phyloP scores from a whole-genome alignment of 305 asterid species.

The Ajuga reptans region DNA sequence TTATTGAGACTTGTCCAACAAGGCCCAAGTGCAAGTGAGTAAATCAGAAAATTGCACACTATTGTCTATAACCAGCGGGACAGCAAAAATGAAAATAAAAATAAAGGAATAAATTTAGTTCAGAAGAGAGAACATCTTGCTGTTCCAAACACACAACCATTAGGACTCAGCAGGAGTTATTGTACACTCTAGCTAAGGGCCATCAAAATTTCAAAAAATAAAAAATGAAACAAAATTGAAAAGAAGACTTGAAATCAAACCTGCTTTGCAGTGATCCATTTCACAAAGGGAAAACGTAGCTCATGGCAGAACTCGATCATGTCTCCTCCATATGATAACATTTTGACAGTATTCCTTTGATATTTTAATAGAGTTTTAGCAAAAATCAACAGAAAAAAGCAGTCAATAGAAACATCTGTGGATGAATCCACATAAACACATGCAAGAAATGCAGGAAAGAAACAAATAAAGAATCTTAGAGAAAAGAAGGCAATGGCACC shows the following conservation, averaged over 20 bases:
- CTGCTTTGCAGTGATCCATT: constrained; percentile 77
- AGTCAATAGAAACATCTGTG: constrained; percentile 17
- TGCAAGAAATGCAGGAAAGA: constrained; percentile 8
- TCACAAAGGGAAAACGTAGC: constrained; percentile 75
- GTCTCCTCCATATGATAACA: constrained; percentile 88
- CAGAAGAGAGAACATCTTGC: not conserved
- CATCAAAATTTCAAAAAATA: not conserved
- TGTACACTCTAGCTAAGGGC: not conserved
- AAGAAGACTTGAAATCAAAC: constrained; percentile 27
- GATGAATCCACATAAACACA: constrained; percentile 1
- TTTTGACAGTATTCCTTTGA: constrained; percentile 61
- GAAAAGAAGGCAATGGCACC: constrained; percentile 36
- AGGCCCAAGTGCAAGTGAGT: not conserved
- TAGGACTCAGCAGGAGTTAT: not conserved
- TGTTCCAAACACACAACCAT: not conserved
- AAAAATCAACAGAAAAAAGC: constrained; percentile 5
- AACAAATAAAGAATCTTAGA: not conserved
- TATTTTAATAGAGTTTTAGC: constrained; percentile 13
- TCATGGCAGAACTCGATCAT: constrained; percentile 89
- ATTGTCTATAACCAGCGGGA: not conserved
- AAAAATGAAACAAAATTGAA: not conserved
- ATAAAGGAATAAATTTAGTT: not conserved
- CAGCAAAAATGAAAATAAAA: not conserved
- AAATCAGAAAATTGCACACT: constrained; percentile 1
- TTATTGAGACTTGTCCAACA: not conserved